phyloP scores from a whole-genome alignment of 495 filamentous ascomycete species.

The Trichoderma virens region DNA sequence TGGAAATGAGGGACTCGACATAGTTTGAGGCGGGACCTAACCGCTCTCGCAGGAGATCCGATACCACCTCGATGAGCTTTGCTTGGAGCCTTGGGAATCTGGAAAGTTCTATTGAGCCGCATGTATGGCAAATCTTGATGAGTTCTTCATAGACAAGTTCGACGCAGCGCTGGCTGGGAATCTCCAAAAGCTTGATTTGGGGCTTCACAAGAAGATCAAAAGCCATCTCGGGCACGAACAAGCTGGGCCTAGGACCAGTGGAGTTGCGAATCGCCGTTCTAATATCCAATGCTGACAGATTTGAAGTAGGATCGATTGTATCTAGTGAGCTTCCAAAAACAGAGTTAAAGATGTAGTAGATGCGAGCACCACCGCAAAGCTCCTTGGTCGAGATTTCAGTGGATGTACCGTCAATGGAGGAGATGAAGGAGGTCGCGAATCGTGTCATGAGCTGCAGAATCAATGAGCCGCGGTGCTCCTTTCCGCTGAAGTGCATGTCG shows the following conservation, averaged over 20 bases:
- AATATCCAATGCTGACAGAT: conserved; percentile 93
- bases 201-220: conserved; percentile 98
- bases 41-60: conserved; percentile 87
- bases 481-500: conserved; percentile 95
- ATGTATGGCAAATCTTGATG: conserved; percentile 99
- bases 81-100: conserved; percentile 90
- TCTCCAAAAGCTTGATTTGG: conserved; percentile 93
- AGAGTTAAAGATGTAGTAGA: conserved; percentile 99
- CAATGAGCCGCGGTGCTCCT: conserved; percentile 89
- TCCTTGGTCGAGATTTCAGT: conserved; percentile 99
- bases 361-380: conserved; percentile 89
- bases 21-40: conserved; percentile 82
- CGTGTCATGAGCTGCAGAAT: conserved; percentile 98
- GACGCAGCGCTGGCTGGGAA: conserved; percentile 93
- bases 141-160: conserved; percentile 98
- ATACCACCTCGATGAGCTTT: conserved; percentile 97
- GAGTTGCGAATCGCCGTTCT: conserved; percentile 98
- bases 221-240: conserved; percentile 95
- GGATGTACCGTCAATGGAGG: conserved; percentile 95
- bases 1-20: conserved; percentile 92
- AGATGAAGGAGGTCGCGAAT: conserved; percentile 96
- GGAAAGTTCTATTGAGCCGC: conserved; percentile 86
- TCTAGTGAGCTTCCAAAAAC: conserved; percentile 97
- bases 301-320: conserved; percentile 89
- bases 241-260: conserved; percentile 86